Evolutionary conservation across 208 protist genomes (phyloP), one percentile per base, ranked within the genome.

Genomic region (Leishmania arabica): DNA sequence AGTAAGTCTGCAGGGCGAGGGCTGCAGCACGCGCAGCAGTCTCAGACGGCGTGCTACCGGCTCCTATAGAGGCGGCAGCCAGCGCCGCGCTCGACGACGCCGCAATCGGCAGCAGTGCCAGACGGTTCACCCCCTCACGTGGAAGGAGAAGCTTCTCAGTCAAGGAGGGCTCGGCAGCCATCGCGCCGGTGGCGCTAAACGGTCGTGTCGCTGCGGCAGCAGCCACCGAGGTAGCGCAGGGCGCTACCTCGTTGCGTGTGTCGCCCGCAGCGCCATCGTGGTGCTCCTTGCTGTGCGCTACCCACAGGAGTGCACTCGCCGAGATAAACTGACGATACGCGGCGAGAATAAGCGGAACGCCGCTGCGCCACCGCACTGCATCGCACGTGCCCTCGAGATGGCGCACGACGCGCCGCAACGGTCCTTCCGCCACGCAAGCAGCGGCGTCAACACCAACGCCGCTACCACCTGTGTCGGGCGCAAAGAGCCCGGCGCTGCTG

Each of bases 291-390:
- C 31, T 47, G 21, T 1, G 62, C 34, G 65, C 45, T 5, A 82
- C 82, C 82, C 82, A 86, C 53, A 86, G 58, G 19, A 71, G 64
- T 31, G 73, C 77, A 51, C 82, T 86, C 0, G 82, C 45, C 42
- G 31, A 56, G 4, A 86, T 34, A 21, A 72, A 86, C 31, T 72
- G 73, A 34, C 78, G 78, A 42, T 70, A 79, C 34, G 82, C 78
- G 7, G 47, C 31, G 15, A 86, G 2, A n/a, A 82, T 4, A 24
- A 79, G 73, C 51, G 78, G 77, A 0, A 47, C 56, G 13, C 66
- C 72, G 60, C 78, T 79, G 64, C 78, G 82, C 82, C 82, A 86
- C 5, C 82, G 82, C 21, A 86, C 6, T 24, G 73, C 21, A 27
- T 86, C 82, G 58, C 82, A 86, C 19, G 40, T 27, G n/a, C 45